phyloP scores from a whole-genome alignment of 108 stramenopile species.

The Skeletonema grethae region DNA sequence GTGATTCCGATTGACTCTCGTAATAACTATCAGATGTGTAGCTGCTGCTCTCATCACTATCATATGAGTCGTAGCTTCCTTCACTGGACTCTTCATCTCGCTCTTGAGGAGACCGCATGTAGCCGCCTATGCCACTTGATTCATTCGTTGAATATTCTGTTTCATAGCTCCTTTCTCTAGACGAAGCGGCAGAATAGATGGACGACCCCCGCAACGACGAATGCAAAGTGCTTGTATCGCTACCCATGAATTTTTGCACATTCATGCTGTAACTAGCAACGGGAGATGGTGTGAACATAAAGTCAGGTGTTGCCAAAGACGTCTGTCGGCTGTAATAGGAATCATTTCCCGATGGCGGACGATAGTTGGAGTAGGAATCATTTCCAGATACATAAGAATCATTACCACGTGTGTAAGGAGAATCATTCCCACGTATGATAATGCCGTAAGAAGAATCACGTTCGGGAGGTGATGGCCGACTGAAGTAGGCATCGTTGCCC shows the following conservation, averaged over 20 bases:
- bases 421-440: not conserved
- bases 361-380: not conserved
- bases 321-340: slow-evolving; percentile 5
- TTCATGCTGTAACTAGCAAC: not conserved
- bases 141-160: not conserved
- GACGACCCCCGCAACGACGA: slow-evolving; percentile 3
- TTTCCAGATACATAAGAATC: not conserved
- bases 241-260: not conserved
- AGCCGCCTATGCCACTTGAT: not conserved
- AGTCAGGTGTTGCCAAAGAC: slow-evolving; percentile 2
- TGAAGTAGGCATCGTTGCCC: not conserved
- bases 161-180: not conserved
- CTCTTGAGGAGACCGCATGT: not conserved
- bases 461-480: not conserved
- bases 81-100: slow-evolving; percentile 13
- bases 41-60: slow-evolving; percentile 11
- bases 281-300: not conserved
- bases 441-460: not conserved
- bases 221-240: slow-evolving; percentile 3
- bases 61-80: slow-evolving; percentile 20
- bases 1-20: slow-evolving; percentile 5
- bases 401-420: not conserved
- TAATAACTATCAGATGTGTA: slow-evolving; percentile 18
- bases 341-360: slow-evolving; percentile 3
- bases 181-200: slow-evolving; percentile 1